Base-by-base conservation (phyloP, 2,329 filamentous ascomycete species). In the Diaporthe vaccinii region DNA sequence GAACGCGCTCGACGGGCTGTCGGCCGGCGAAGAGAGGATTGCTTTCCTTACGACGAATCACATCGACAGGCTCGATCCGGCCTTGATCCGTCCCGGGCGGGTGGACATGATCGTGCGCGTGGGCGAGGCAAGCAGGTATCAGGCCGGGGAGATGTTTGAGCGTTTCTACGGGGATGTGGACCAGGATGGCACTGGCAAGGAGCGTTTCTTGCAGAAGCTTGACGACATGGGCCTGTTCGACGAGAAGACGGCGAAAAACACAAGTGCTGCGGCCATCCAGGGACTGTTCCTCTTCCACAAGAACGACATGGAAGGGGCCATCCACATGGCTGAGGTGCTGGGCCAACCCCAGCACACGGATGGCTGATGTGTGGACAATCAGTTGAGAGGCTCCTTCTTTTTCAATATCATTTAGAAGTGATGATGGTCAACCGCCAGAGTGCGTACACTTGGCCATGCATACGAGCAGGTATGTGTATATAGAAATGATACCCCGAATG, bases 251-350 rank as follows among this genome's bases (percentile, higher is more conserved):
- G 84, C 85, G 55, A 86, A 87, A 62, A 86, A 86, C 75, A 94
- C 95, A 22, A 98, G 96, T 82, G 96, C 96, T 6, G 97, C 97
- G 39, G 95, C 95, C 31, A 91, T 99, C 41, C 97, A 99, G 84
- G 97, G 97, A 0, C 85, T 99, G 59, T 99, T 99, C 84, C 84
- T 98, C 83, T 98, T 97, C 83, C 97, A 98, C 85, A 99, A 99
- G 86, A 94, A 93, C 78, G 90, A 98, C 79, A 94, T 96, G 87
- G 89, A 95, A 78, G 95, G 96, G 2, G 96, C 96, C 20, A 96
- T 98, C 78, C 86, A 87, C 22, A 95, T 94, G 93, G 93, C 93
- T 1, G 92, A 94, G 77, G 91, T 89, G 2, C 84, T 95, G 75
- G 75, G 75, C 15, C 68, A 76, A 41, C 73, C 75, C 7, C 59